Percentiles rank a stretch among this genome's conserved stretches.
Conservation (phyloP, 148 eudicot genomes). For the Mesembryanthemum crystallinum region DNA sequence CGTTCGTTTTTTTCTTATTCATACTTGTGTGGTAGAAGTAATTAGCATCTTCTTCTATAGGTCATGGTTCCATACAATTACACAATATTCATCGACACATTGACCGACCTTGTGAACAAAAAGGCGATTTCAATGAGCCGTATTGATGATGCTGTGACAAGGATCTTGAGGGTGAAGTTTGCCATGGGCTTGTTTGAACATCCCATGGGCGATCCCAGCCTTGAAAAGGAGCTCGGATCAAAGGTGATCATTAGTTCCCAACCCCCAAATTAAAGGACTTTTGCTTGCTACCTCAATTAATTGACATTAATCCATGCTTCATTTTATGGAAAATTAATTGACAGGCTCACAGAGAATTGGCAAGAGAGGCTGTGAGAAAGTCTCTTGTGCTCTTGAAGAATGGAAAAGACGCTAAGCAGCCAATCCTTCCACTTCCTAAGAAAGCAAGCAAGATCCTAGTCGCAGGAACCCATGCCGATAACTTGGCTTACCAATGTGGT, state of each 20-base stretch:
- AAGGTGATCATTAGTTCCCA: slow-evolving; percentile 20
- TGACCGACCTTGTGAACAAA: slow-evolving; percentile 39
- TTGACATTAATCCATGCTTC: not conserved
- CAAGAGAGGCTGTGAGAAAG: slow-evolving; percentile 59
- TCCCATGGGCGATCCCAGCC: slow-evolving; percentile 39
- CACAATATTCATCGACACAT: slow-evolving; percentile 32
- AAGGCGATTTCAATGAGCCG: slow-evolving; percentile 43
- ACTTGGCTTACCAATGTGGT: slow-evolving; percentile 15
- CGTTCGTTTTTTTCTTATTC: not conserved
- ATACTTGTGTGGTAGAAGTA: not conserved
- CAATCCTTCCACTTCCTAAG: slow-evolving; percentile 18
- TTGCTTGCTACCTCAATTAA: no score
- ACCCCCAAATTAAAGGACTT: no score
- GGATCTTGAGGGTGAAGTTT: slow-evolving; percentile 54
- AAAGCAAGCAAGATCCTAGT: slow-evolving; percentile 8
- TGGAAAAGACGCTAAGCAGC: slow-evolving; percentile 25
- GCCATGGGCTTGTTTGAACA: slow-evolving; percentile 51
- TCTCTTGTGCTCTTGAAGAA: slow-evolving; percentile 58
- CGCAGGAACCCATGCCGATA: slow-evolving; percentile 19
- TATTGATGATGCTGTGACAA: slow-evolving; percentile 51
- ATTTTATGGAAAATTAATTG: not conserved
- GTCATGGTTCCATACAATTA: slow-evolving; percentile 41
- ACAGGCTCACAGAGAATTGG: slow-evolving; percentile 54
- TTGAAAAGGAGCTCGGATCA: slow-evolving; percentile 42
- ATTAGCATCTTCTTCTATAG: not conserved